These are phyloP conservation scores for Cruciata laevipes DNA, from an alignment of 257 asterid species.

Conservation along the genomic window DNA sequence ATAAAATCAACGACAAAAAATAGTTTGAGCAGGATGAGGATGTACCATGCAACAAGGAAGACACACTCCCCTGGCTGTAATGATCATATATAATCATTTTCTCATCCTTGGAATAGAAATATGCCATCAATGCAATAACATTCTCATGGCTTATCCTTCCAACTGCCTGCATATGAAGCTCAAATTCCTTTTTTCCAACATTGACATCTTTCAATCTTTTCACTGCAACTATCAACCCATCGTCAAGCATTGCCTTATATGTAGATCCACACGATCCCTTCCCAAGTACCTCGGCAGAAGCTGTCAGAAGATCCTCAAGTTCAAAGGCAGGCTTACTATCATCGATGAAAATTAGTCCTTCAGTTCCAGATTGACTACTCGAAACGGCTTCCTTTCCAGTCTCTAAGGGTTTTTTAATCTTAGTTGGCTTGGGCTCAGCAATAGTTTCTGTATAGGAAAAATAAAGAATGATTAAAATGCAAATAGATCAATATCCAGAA, in stretches of 20 bases:
- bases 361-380: constrained; percentile 10
- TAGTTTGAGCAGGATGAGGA: neutral
- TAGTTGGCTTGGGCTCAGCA: neutral
- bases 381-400: neutral
- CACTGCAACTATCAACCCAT: constrained; percentile 74
- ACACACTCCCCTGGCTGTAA: constrained; percentile 67
- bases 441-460: neutral
- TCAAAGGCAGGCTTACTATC: constrained; percentile 79
- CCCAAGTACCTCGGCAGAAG: constrained; percentile 92
- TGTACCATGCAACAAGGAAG: constrained; percentile 70
- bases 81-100: constrained; percentile 85
- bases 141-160: constrained; percentile 83
- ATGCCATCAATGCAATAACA: constrained; percentile 72
- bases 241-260: constrained; percentile 76
- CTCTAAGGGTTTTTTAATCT: neutral
- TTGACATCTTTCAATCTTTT: constrained; percentile 84
- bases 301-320: constrained; percentile 83
- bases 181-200: constrained; percentile 75
- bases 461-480: neutral
- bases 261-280: constrained; percentile 85
- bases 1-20: neutral
- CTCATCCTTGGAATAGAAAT: constrained; percentile 90
- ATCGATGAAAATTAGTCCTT: constrained; percentile 72
- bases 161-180: constrained; percentile 71
- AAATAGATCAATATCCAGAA: neutral